Evolutionary conservation across 23 red algal genomes (phyloP).

Genomic region (Gracilariopsis chorda): DNA sequence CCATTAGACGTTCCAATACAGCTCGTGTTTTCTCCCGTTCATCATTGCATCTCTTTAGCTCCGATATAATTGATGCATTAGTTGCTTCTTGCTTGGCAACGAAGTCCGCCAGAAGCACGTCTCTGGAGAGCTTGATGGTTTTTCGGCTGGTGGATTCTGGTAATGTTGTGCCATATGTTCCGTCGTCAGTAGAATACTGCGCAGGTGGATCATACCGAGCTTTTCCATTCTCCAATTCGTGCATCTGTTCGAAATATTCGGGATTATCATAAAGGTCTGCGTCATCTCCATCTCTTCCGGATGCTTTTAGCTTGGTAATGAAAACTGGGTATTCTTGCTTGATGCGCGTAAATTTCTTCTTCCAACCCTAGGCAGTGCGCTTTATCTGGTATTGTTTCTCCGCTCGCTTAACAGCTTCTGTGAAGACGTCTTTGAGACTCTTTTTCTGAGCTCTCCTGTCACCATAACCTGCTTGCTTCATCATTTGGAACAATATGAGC

Average conservation of each 20-base stretch:
- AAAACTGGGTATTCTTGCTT: background rate
- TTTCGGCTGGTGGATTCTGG: too few species aligned
- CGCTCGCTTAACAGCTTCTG: background rate
- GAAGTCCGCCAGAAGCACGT: too few species aligned
- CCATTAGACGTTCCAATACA: too few species aligned
- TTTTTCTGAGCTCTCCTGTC: constrained; percentile 17
- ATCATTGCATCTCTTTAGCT: too few species aligned
- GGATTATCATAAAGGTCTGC: background rate
- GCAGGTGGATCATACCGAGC: constrained; percentile 28
- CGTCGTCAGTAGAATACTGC: too few species aligned
- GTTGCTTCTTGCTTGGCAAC: too few species aligned
- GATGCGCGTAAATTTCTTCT: constrained; percentile 3
- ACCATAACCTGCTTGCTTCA: constrained; percentile 20
- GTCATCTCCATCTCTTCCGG: constrained; percentile 38
- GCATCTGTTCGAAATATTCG: constrained; percentile 41
- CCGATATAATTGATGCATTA: too few species aligned
- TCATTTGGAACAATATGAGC: background rate
- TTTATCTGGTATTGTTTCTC: background rate
- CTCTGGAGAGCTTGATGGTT: too few species aligned
- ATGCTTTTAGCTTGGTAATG: background rate
- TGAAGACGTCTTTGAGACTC: background rate
- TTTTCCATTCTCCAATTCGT: constrained; percentile 5
- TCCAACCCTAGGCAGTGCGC: background rate
- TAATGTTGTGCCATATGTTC: too few species aligned
- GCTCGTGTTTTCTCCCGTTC: too few species aligned